Base-by-base conservation (phyloP, 2,329 filamentous ascomycete genomes). In the Allantophomopsis lycopodina region DNA sequence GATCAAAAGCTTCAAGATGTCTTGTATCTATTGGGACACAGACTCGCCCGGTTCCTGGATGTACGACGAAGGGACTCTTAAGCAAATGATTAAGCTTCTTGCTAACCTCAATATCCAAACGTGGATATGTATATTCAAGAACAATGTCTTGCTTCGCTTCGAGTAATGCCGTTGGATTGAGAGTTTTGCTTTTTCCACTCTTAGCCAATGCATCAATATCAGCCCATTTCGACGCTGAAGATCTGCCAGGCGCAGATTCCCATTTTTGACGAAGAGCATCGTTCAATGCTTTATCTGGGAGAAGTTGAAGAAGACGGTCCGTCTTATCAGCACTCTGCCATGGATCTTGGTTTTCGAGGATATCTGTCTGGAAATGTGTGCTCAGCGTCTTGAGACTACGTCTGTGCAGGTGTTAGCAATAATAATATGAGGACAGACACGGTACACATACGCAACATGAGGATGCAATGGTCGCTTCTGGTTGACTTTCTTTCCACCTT, bases 41-140 rank as follows among this genome's bases (percentile, higher is more conserved):
- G 6, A 98, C 85, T 40, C 89, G 68, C 1, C 91, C 89, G 0
- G 91, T 98, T 14, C 87, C 87, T 0, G 91, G 91, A 57, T 98
- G 91, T 31, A 98, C 80, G 44, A 95, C 89, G 55, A 98, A 98
- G 1, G 91, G 91, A 45, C 81, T 88, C 59, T 98, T 98, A 50
- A 98, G 78, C 70, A 98, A 76, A 71, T 98, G 91, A 64, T 95
- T 96, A 42, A 94, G 76, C 58, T 95, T 94, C 68, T 96, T 96
- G 55, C 83, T 91, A 56, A 98, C 91, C 60, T 94, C 87, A 45
- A 91, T 88, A 67, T 98, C 91, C 40, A 98, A 82, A 32, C 91
- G 81, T 3, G 91, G 91, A 60, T 98, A 98, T 6, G 91, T 95
- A 63, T 98, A 96, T 62, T 98, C 91, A 21, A 98, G 74, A 3